phyloP scores from a whole-genome alignment of 2,329 filamentous ascomycete species.

The Scopulariopsis brevicaulis region DNA sequence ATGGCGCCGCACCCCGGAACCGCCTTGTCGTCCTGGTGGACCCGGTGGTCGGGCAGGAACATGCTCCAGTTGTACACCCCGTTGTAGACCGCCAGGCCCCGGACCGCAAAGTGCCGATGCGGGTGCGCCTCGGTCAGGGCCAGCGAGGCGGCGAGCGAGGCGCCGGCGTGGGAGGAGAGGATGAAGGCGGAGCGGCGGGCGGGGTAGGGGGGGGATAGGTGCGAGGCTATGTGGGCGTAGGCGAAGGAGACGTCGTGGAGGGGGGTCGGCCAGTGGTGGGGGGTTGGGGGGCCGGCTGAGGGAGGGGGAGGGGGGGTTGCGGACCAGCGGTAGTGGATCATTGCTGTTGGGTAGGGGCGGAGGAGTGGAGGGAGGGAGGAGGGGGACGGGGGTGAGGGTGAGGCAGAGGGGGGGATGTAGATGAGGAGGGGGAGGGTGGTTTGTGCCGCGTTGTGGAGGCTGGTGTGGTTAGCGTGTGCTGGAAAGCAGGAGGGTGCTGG shows the following conservation, averaged over 20 bases:
- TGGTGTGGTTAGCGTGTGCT: slow-evolving; percentile 12
- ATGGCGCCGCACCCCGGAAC: background rate
- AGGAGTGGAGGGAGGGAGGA: slow-evolving; percentile 27
- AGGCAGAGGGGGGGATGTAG: slow-evolving; percentile 40
- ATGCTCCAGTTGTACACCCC: slow-evolving; percentile 55
- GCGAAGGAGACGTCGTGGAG: slow-evolving; percentile 43
- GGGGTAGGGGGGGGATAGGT: slow-evolving; percentile 23
- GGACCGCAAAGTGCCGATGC: slow-evolving; percentile 31
- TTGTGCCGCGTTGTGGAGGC: slow-evolving; percentile 34
- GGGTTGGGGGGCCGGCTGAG: slow-evolving; percentile 7
- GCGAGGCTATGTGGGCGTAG: slow-evolving; percentile 38
- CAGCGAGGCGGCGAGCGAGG: slow-evolving; percentile 42
- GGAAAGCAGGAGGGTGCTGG: background rate
- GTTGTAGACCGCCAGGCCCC: slow-evolving; percentile 44
- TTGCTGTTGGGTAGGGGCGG: slow-evolving; percentile 31
- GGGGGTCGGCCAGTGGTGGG: slow-evolving; percentile 40
- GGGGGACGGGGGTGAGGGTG: slow-evolving; percentile 11
- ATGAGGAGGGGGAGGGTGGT: slow-evolving; percentile 35
- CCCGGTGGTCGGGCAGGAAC: slow-evolving; percentile 41
- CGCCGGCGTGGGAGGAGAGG: slow-evolving; percentile 47
- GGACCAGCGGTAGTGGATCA: slow-evolving; percentile 50
- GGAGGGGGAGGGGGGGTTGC: slow-evolving; percentile 10
- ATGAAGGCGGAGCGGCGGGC: slow-evolving; percentile 26
- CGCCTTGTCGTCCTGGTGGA: slow-evolving; percentile 18
- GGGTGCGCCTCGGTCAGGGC: slow-evolving; percentile 42